Percentiles rank a stretch among this genome's conserved stretches.
Conservation (phyloP, 192 early-diverging fungal species). For the Chytriomyces sp. region DNA sequence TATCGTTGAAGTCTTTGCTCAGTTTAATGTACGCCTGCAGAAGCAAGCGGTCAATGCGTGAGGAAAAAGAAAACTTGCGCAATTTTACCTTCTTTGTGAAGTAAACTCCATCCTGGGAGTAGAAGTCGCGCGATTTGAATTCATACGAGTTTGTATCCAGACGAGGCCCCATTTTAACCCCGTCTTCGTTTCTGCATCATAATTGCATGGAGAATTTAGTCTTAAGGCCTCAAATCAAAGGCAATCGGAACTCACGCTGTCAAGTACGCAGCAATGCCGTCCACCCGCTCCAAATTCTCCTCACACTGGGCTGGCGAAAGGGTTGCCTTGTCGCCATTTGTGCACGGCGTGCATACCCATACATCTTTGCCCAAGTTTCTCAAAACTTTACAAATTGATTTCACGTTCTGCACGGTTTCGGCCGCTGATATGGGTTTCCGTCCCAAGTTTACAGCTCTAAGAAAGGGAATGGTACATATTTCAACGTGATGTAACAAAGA, state of each 20-base stretch:
- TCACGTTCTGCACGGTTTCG: constrained; percentile 49
- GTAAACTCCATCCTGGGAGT: constrained; percentile 8
- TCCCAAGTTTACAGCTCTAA: constrained; percentile 1
- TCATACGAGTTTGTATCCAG: constrained; percentile 32
- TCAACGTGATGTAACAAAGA: too few species aligned
- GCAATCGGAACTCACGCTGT: constrained; percentile 18
- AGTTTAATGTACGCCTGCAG: constrained; percentile 54
- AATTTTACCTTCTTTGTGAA: constrained; percentile 6
- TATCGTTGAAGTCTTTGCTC: constrained; percentile 49
- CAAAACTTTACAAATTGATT: constrained; percentile 35
- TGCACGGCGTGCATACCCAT: constrained; percentile 46
- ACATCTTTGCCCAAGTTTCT: constrained; percentile 46
- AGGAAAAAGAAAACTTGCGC: background rate
- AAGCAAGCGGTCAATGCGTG: too few species aligned
- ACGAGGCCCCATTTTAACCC: constrained; percentile 34
- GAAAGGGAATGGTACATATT: too few species aligned
- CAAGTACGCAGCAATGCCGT: constrained; percentile 37
- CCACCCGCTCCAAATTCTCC: constrained; percentile 37
- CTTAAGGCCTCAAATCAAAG: background rate
- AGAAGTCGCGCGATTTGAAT: constrained; percentile 29
- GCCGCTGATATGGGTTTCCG: constrained; percentile 36
- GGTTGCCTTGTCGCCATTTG: constrained; percentile 28
- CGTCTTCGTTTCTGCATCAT: constrained; percentile 28
- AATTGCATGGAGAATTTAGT: background rate
- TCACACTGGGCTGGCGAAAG: constrained; percentile 16